Base-by-base conservation (phyloP, 495 filamentous ascomycete genomes). In the Delitschia confertaspora region DNA sequence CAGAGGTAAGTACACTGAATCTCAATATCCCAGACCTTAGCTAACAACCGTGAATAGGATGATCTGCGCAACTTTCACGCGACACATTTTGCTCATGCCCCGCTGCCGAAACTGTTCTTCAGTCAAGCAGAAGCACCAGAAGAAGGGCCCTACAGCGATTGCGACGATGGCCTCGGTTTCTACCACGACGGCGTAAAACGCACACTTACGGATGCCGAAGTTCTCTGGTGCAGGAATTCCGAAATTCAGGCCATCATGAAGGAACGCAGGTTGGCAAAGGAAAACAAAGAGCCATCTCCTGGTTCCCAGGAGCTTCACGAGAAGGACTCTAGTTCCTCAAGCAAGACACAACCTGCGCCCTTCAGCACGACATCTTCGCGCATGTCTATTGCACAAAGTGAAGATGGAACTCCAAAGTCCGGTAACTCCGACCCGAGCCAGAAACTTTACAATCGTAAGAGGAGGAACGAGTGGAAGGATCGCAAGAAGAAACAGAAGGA, bases 141-240 rank as follows among this genome's bases (percentile, higher is more conserved):
- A 6, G 18, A 40, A 14, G 42, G 8, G 6, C 3, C 26, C 6
- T 51, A 63, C 5, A 60, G 71, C 8, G 68, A 72, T 3, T 72
- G 80, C 14, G 79, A 85, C 11, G 82, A 91, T 51, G 80, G 69
- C 6, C 72, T 95, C 9, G 93, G 88, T 17, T 91, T 87, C 62
- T 98, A 95, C 57, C 67, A 73, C 4, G 88, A 96, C 51, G 89
- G 93, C 10, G 76, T 78, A 40, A 93, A 93, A 60, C 79, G 93
- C 4, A 95, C 88, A 5, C 67, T 98, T 37, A 96, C 93, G 2
- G 85, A 95, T 60, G 83, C 85, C 42, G 83, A 98, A 64, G 85
- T 95, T 32, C 77, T 71, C 13, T 91, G 94, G 27, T 95, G 96
- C 58, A 70, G 91, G 45, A 83, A 91, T 59, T 91, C 81, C 10